These are phyloP conservation scores for Madurella mycetomatis DNA, from an alignment of 2,329 filamentous ascomycete species.

Conservation along the genomic window DNA sequence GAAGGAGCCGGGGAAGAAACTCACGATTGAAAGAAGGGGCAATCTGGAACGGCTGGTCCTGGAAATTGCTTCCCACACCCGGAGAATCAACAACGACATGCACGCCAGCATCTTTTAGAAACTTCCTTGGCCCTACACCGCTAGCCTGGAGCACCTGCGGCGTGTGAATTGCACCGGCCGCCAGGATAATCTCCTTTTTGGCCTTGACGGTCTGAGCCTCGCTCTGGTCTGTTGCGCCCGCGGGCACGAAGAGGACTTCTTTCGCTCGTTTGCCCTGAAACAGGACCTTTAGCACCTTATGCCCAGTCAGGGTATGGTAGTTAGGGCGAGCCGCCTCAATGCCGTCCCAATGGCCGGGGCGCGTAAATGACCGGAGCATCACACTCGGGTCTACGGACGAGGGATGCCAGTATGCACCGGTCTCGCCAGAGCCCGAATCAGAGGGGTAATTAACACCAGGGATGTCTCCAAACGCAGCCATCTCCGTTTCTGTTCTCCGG, in stretches of 20 bases:
- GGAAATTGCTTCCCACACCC: slow-evolving; percentile 52
- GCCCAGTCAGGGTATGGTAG: slow-evolving; percentile 25
- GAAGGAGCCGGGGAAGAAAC: slow-evolving; percentile 20
- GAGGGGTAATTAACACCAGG: slow-evolving; percentile 25
- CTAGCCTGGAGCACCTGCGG: slow-evolving; percentile 41
- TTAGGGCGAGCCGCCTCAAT: slow-evolving; percentile 15
- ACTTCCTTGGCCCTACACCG: slow-evolving; percentile 34
- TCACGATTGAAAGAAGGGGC: slow-evolving; percentile 18
- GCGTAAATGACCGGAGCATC: slow-evolving; percentile 18
- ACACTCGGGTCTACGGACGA: slow-evolving; percentile 16
- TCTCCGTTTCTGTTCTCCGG: slow-evolving; percentile 17
- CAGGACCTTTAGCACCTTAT: slow-evolving; percentile 37
- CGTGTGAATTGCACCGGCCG: slow-evolving; percentile 39
- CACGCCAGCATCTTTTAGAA: slow-evolving; percentile 41
- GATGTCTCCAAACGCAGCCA: slow-evolving; percentile 33
- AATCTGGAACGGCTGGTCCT: slow-evolving; percentile 32
- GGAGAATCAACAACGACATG: slow-evolving; percentile 51
- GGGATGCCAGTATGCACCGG: slow-evolving; percentile 29
- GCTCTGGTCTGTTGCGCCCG: slow-evolving; percentile 14
- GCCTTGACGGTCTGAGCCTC: slow-evolving; percentile 19
- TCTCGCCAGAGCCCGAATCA: slow-evolving; percentile 27
- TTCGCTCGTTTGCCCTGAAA: slow-evolving; percentile 33
- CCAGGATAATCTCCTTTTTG: slow-evolving; percentile 37
- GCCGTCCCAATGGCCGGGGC: slow-evolving; percentile 23
- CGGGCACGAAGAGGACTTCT: slow-evolving; percentile 23